Evolutionary conservation across 164 flowering plant genomes (phyloP), one percentile per base, ranked within the genome.

Genomic region (Protea cynaroides): DNA sequence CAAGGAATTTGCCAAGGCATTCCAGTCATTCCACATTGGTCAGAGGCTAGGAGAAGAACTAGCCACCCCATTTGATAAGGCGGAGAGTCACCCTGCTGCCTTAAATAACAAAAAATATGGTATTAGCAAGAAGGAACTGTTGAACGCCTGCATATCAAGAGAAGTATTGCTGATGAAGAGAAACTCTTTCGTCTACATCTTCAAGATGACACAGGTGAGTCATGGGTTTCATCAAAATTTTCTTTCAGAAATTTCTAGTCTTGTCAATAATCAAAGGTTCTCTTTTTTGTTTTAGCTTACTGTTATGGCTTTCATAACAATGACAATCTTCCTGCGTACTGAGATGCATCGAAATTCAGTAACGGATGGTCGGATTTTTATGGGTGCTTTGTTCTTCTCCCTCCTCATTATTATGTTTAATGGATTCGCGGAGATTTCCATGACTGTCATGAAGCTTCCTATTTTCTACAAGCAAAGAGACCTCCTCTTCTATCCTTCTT

Each of bases 391-490:
- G 71, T 83, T 81, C 66, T 81, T 74, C 63, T 34, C 71, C 3
- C 72, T 79, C 25, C n/a, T 73, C 29, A 58, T 66, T 50, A 61
- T 70, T 14, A 71, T 80, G 78, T 83, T 83, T 61, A 78, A 74
- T 62, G 86, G 83, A 24, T 65, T 83, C 65, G 34, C 80, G 37
- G 86, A 83, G 64, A 63, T 83, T 18, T 13, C 80, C 4, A 75
- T 83, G 81, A 69, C 82, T 7, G 71, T 79, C 25, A 59, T 64
- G 8, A 81, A 72, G 69, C 84, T 83, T 70, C 87, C 87, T 10
- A 76, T 81, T 2, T 83, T 83, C 56, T 81, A 77, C 71, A 83
- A 81, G 75, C 87, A 83, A 63, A 68, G 87, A 54, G 82, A 83
- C 66, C 76, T 78, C 14, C 76, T 71, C 46, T 78, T 76, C 74